Percentiles rank a stretch among this genome's conserved stretches.
phyloP scores from a whole-genome alignment of 2,329 filamentous ascomycete species.

The Verticillium klebahnii region DNA sequence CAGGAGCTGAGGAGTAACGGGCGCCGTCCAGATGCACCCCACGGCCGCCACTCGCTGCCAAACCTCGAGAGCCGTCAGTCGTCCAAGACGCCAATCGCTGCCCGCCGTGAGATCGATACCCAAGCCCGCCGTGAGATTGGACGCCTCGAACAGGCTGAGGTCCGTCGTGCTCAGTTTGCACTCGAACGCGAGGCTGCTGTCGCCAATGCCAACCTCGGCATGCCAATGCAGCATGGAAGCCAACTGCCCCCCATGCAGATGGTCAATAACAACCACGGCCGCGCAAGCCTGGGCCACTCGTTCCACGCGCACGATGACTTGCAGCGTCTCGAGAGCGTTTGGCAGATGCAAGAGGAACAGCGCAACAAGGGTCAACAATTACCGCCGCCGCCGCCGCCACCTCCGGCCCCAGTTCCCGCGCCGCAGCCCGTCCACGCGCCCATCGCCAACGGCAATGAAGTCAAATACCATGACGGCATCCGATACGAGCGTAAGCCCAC shows the following conservation, averaged over 20 bases:
- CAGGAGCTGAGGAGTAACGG: background rate
- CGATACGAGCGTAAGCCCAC: constrained; percentile 59
- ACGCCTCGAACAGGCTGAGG: constrained; percentile 45
- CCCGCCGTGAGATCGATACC: constrained; percentile 41
- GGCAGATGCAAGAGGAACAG: constrained; percentile 48
- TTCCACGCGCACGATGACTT: constrained; percentile 46
- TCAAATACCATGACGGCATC: constrained; percentile 53
- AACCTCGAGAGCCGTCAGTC: constrained; percentile 25
- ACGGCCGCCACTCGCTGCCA: constrained; percentile 23
- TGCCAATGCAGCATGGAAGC: background rate
- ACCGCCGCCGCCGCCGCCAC: background rate
- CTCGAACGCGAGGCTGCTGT: constrained; percentile 32
- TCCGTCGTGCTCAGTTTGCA: constrained; percentile 44
- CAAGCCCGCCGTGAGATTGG: constrained; percentile 48
- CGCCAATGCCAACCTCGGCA: background rate
- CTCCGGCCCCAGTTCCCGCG: background rate
- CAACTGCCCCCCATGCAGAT: constrained; percentile 9
- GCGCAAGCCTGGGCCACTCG: constrained; percentile 16
- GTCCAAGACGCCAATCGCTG: constrained; percentile 23
- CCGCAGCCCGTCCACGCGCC: background rate
- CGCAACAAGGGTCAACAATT: constrained; percentile 24
- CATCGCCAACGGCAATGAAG: constrained; percentile 38
- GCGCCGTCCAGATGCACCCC: background rate
- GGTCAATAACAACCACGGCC: constrained; percentile 18
- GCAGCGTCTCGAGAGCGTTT: constrained; percentile 46